These are phyloP conservation scores for Oryza glaberrima DNA, from an alignment of 176 grass and related monocot genomes.

Conservation along the genomic window DNA sequence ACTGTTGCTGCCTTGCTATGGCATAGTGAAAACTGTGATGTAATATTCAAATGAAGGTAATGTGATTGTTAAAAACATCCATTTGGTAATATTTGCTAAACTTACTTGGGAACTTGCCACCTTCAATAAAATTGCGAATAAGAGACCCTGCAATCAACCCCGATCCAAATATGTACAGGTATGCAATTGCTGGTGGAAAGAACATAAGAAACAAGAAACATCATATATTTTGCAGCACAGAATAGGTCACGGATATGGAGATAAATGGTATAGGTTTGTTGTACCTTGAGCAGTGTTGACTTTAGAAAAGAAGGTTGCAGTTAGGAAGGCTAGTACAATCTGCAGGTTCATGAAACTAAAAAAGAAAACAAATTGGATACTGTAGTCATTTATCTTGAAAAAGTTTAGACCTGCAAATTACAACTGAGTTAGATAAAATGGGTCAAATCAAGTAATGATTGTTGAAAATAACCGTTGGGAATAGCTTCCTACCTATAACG, in stretches of 20 bases:
- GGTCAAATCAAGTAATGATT: slow-evolving; percentile 6
- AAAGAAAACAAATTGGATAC: slow-evolving; percentile 91
- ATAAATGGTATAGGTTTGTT: slow-evolving; percentile 10
- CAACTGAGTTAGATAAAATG: slow-evolving; percentile 26
- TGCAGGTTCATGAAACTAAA: slow-evolving; percentile 92
- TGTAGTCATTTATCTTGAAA: slow-evolving; percentile 79
- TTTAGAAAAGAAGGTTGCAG: slow-evolving; percentile 71
- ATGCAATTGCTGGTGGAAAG: slow-evolving; percentile 71
- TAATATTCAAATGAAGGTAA: not conserved
- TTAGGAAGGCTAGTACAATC: slow-evolving; percentile 81
- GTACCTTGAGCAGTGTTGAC: slow-evolving; percentile 88
- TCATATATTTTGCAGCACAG: slow-evolving; percentile 38
- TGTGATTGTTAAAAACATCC: slow-evolving; percentile 8
- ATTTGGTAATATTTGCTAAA: not conserved
- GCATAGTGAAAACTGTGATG: slow-evolving; percentile 20
- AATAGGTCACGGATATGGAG: not conserved
- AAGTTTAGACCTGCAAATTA: slow-evolving; percentile 83
- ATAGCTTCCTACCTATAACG: slow-evolving; percentile 62
- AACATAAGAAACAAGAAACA: slow-evolving; percentile 33
- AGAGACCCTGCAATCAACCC: slow-evolving; percentile 76
- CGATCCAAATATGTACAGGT: slow-evolving; percentile 83
- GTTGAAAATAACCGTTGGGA: not conserved
- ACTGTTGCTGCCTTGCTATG: slow-evolving; percentile 17
- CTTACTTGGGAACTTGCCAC: slow-evolving; percentile 86
- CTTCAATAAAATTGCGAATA: slow-evolving; percentile 79